These are phyloP conservation scores for Neonothopanus nambi DNA, from an alignment of 1,284 basidiomycete genomes.

Conservation along the genomic window DNA sequence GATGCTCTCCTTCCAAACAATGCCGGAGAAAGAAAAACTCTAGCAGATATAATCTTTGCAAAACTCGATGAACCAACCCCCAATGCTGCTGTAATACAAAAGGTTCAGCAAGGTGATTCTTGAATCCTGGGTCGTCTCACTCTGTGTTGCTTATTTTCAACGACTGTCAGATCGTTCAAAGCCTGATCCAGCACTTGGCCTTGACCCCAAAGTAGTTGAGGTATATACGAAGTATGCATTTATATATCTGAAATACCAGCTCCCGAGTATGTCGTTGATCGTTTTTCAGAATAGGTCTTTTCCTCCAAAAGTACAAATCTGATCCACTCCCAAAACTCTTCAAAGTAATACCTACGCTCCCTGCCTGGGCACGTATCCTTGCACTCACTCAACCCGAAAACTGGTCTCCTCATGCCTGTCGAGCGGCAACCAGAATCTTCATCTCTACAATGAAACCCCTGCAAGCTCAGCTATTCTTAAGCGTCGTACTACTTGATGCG, in stretches of 20 bases:
- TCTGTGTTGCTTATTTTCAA: conserved; percentile 1
- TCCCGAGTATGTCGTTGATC: not conserved
- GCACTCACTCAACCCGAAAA: conserved; percentile 69
- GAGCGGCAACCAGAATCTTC: conserved; percentile 75
- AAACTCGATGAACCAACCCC: conserved; percentile 73
- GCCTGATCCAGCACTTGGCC: conserved; percentile 86
- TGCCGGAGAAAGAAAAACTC: conserved; percentile 74
- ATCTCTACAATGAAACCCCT: conserved; percentile 77
- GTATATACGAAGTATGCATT: conserved; percentile 86
- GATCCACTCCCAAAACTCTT: conserved; percentile 86
- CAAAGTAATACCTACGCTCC: conserved; percentile 76
- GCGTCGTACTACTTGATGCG: conserved; percentile 71
- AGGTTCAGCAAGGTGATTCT: conserved; percentile 58
- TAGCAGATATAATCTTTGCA: conserved; percentile 95
- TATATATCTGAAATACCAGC: not conserved
- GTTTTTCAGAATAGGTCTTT: conserved; percentile 72
- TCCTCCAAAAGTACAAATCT: conserved; percentile 91
- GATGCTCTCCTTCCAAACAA: conserved; percentile 78
- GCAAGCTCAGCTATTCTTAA: conserved; percentile 74
- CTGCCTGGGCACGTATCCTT: conserved; percentile 41
- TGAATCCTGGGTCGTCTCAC: no score
- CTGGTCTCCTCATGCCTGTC: conserved; percentile 77
- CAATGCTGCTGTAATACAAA: conserved; percentile 53
- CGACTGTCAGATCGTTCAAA: conserved; percentile 52
- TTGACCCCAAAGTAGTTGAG: conserved; percentile 96